Evolutionary conservation across 2,329 filamentous ascomycete genomes (phyloP).

Genomic region (Trichoderma harzianum): DNA sequence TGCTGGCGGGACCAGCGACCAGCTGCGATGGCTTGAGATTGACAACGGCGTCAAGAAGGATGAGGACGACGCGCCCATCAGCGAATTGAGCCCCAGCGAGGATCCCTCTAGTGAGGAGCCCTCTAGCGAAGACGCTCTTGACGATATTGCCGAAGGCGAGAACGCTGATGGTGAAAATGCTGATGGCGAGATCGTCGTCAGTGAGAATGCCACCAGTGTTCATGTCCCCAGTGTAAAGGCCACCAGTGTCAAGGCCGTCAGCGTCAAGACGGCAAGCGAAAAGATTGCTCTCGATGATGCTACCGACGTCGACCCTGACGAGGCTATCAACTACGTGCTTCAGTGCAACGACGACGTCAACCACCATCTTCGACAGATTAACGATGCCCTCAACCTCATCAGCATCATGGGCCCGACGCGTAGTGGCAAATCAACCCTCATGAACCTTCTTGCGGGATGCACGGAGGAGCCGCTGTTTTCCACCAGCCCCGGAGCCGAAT

Average conservation of each 20-base stretch:
- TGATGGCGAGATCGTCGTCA: not conserved
- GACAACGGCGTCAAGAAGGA: conserved; percentile 3
- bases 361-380: conserved; percentile 8
- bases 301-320: conserved; percentile 2
- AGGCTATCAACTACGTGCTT: conserved; percentile 1
- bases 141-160: not conserved
- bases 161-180: not conserved
- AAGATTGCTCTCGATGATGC: not conserved
- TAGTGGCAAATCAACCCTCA: conserved; percentile 9
- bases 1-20: conserved; percentile 9
- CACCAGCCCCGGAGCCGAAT: conserved; percentile 7
- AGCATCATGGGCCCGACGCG: conserved; percentile 16
- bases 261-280: not conserved
- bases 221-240: not conserved
- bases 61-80: not conserved
- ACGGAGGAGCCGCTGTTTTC: conserved; percentile 7
- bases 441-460: conserved; percentile 15
- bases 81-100: not conserved
- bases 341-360: conserved; percentile 11
- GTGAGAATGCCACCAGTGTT: not conserved
- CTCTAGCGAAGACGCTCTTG: not conserved
- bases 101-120: not conserved
- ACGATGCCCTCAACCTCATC: conserved; percentile 14
- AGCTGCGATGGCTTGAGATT: conserved; percentile 16
- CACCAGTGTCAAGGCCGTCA: not conserved